These are phyloP conservation scores for Fusarium duplospermum DNA, from an alignment of 2,329 filamentous ascomycete species.

Conservation along the genomic window DNA sequence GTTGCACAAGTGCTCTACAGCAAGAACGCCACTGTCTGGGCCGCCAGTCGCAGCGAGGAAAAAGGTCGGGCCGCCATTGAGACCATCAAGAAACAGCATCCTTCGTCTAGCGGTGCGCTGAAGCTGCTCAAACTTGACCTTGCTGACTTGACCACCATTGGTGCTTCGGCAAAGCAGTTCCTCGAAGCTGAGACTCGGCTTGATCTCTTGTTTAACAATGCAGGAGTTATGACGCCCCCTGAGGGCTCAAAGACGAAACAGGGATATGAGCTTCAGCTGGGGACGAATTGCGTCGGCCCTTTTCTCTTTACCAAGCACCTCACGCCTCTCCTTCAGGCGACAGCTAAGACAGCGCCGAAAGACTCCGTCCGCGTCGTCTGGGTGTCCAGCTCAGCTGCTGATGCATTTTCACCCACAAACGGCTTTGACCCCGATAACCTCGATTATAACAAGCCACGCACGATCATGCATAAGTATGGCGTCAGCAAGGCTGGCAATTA, in stretches of 20 bases:
- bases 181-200: conserved; percentile 47
- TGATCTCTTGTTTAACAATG: conserved; percentile 59
- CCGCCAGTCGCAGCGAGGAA: conserved; percentile 60
- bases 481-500: conserved; percentile 48
- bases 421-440: conserved; percentile 47
- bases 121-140: conserved; percentile 60
- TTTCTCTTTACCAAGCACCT: conserved; percentile 55
- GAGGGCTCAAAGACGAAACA: conserved; percentile 55
- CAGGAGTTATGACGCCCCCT: conserved; percentile 56
- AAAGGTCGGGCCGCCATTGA: conserved; percentile 60
- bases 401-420: conserved; percentile 33
- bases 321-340: conserved; percentile 51
- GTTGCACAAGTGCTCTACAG: conserved; percentile 65
- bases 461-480: conserved; percentile 42
- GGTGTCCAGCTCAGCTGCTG: conserved; percentile 48
- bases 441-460: conserved; percentile 41
- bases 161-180: conserved; percentile 47
- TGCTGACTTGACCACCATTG: conserved; percentile 52
- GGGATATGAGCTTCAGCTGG: conserved; percentile 57
- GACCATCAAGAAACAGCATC: conserved; percentile 52
- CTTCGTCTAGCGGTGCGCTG: conserved; percentile 53
- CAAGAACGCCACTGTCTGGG: conserved; percentile 65
- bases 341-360: conserved; percentile 48
- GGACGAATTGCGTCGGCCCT: conserved; percentile 55
- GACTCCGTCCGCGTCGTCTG: conserved; percentile 47